Conservation (phyloP, 345 rosid genomes). For the Odontarrhena argentea region DNA sequence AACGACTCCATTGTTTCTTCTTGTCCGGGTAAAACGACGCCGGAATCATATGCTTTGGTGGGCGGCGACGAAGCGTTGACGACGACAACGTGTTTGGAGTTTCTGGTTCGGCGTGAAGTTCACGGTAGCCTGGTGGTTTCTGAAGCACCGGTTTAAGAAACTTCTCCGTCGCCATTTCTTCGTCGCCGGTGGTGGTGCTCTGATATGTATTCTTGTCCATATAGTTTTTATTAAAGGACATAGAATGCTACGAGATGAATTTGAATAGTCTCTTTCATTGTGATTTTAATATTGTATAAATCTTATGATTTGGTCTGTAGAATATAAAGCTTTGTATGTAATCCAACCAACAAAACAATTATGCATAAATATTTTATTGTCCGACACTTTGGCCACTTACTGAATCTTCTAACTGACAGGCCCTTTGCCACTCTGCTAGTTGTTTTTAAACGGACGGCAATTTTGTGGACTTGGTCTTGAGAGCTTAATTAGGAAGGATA, state of each 20-base stretch:
- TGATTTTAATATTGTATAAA: neutral
- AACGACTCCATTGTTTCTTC: conserved; percentile 44
- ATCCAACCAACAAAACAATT: conserved; percentile 26
- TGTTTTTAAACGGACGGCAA: neutral
- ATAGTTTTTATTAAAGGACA: neutral
- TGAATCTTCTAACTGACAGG: neutral
- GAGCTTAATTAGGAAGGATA: neutral
- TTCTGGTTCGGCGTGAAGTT: conserved; percentile 42
- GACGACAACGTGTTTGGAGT: conserved; percentile 18
- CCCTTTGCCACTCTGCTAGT: conserved; percentile 19
- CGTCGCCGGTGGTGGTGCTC: conserved; percentile 14
- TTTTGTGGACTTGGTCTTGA: neutral
- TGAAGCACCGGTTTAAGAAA: conserved; percentile 56
- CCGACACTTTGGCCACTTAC: conserved; percentile 40
- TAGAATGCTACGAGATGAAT: neutral
- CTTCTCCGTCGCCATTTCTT: conserved; percentile 47
- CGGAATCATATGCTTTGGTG: conserved; percentile 42
- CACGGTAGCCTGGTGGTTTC: conserved; percentile 75
- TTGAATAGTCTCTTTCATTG: conserved; percentile 8
- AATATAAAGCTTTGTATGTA: neutral
- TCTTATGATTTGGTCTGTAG: conserved; percentile 2
- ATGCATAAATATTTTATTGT: neutral
- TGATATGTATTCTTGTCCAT: conserved; percentile 18
- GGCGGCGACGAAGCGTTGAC: conserved; percentile 38
- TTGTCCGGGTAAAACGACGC: conserved; percentile 53